phyloP scores from a whole-genome alignment of 176 grass and related monocot genomes.

The Eleusine indica region DNA sequence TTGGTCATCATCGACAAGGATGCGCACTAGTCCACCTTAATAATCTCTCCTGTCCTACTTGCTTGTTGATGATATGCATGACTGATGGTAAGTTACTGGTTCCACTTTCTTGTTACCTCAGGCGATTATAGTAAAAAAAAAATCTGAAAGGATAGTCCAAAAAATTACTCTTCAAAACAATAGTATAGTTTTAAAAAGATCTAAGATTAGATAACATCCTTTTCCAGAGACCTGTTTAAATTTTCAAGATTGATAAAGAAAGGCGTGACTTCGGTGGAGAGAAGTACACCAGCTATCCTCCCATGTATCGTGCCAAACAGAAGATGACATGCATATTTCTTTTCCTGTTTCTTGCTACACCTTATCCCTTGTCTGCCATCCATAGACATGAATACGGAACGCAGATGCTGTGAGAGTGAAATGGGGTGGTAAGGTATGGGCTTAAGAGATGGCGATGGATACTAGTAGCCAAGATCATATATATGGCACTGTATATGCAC shows the following conservation, averaged over 20 bases:
- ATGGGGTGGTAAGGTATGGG: constrained; percentile 21
- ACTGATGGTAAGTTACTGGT: neutral
- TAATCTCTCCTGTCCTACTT: constrained; percentile 37
- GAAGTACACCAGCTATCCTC: too few species aligned
- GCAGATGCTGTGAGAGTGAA: constrained; percentile 38
- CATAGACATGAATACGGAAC: constrained; percentile 8
- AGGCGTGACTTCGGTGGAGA: too few species aligned
- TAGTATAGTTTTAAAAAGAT: neutral
- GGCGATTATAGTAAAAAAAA: neutral
- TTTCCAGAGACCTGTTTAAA: too few species aligned
- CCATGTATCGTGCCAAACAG: neutral
- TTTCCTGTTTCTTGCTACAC: neutral
- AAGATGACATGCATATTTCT: neutral
- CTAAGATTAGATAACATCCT: too few species aligned
- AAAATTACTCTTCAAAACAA: neutral
- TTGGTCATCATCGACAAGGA: constrained; percentile 44
- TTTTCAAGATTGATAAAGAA: too few species aligned
- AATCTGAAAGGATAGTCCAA: neutral
- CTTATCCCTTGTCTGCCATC: constrained; percentile 22
- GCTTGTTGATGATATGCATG: constrained; percentile 10
- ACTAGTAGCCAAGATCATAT: constrained; percentile 25
- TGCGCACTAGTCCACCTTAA: constrained; percentile 44
- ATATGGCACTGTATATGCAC: constrained; percentile 1
- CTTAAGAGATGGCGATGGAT: constrained; percentile 30
- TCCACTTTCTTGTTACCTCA: neutral